Percentiles rank a stretch among this genome's conserved stretches.
phyloP scores from a whole-genome alignment of 331 rosid genomes.

The Pyrus hybrid region DNA sequence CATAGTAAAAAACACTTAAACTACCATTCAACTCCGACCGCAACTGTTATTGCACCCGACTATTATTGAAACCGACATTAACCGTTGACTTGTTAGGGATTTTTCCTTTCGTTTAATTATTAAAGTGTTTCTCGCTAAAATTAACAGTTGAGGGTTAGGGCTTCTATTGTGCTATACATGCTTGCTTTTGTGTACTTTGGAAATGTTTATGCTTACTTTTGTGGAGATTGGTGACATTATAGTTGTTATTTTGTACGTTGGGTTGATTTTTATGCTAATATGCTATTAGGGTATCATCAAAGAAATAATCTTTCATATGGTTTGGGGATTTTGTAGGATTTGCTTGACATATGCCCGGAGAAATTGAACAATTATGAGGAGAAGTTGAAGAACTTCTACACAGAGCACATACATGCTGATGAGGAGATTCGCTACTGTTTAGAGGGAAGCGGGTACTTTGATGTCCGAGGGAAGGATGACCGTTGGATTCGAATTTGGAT shows the following conservation, averaged over 20 bases:
- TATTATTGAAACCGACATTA: too few relatives aligned
- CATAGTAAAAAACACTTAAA: too few relatives aligned
- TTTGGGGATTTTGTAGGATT: constrained; percentile 37
- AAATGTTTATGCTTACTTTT: not conserved
- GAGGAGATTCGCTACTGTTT: constrained; percentile 90
- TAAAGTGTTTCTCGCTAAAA: too few relatives aligned
- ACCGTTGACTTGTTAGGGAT: too few relatives aligned
- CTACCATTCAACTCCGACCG: too few relatives aligned
- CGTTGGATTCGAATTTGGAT: constrained; percentile 86
- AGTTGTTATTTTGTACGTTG: not conserved
- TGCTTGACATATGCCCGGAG: constrained; percentile 74
- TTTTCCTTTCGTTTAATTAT: too few relatives aligned
- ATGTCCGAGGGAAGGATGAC: constrained; percentile 67
- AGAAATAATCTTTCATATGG: not conserved
- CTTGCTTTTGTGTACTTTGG: not conserved
- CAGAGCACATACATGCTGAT: constrained; percentile 88
- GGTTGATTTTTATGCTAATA: not conserved
- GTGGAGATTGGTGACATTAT: not conserved
- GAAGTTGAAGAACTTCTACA: constrained; percentile 82
- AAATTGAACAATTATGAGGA: constrained; percentile 65
- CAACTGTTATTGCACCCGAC: too few relatives aligned
- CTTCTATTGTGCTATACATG: too few relatives aligned
- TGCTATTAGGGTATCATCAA: not conserved
- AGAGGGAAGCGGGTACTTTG: constrained; percentile 90
- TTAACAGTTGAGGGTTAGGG: too few relatives aligned